Evolutionary conservation across 2,329 filamentous ascomycete genomes (phyloP).

Genomic region (Aspergillus fischeri): DNA sequence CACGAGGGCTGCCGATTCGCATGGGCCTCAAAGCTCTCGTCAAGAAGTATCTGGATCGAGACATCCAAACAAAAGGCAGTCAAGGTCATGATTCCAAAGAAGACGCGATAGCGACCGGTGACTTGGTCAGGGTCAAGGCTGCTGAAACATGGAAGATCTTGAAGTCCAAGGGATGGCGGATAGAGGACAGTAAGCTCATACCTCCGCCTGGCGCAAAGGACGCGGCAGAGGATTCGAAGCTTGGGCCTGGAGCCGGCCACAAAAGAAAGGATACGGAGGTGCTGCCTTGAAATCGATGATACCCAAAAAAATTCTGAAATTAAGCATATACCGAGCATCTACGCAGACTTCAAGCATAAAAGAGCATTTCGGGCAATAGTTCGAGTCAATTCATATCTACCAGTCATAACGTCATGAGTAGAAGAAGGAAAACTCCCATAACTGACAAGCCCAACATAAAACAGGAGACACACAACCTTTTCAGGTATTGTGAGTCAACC

Average conservation of each 20-base stretch:
- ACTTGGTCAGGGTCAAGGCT: slow-evolving; percentile 71
- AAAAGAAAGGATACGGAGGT: slow-evolving; percentile 17
- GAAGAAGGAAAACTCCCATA: slow-evolving; percentile 10
- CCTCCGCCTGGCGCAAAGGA: slow-evolving; percentile 21
- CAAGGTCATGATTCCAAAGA: slow-evolving; percentile 86
- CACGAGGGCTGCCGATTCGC: slow-evolving; percentile 69
- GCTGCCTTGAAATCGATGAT: slow-evolving; percentile 2
- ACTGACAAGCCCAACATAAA: slow-evolving; percentile 3
- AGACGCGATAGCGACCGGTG: slow-evolving; percentile 83
- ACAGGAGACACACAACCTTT: slow-evolving; percentile 5
- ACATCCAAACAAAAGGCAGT: slow-evolving; percentile 69
- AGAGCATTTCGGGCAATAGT: slow-evolving; percentile 14
- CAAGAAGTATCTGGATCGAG: slow-evolving; percentile 62
- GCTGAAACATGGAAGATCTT: slow-evolving; percentile 66
- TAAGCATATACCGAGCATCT: background rate
- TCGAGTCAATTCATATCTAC: slow-evolving; percentile 25
- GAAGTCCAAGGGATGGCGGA: slow-evolving; percentile 63
- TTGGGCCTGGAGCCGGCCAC: slow-evolving; percentile 21
- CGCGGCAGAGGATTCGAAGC: slow-evolving; percentile 6
- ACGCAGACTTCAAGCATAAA: background rate
- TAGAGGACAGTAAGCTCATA: slow-evolving; percentile 48
- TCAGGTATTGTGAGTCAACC: slow-evolving; percentile 5
- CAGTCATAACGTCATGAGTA: slow-evolving; percentile 31
- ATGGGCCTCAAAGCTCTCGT: slow-evolving; percentile 73
- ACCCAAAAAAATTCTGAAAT: background rate